Base-by-base conservation (phyloP, 2,329 filamentous ascomycete species). In the Didymella sp. region DNA sequence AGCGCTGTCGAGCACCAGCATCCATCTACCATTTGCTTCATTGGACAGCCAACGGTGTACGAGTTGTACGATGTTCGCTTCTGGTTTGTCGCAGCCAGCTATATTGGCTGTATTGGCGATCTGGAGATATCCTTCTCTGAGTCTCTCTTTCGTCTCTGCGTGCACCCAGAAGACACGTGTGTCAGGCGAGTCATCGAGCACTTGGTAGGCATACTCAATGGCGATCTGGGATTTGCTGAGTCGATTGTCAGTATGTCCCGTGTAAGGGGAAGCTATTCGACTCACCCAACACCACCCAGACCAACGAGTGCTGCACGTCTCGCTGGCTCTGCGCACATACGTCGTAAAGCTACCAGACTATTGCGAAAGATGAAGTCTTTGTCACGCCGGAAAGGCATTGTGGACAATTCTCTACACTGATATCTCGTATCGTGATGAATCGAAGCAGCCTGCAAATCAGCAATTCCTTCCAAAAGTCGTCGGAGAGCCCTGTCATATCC, bases 1-100 rank as follows among this genome's bases (percentile, higher is more conserved):
- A 7, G 52, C 61, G n/a, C 67, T 69, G 41, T 70, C 66, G 12
- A 70, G 11, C 2, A 70, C 40, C 45, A 70, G 51, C 6, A 67
- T 2, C 67, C 65, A 70, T 9, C 19, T 25, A 9, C 52, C 56
- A 6, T 63, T 64, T 11, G 43, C 17, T 7, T 67, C 48, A 27
- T 60, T 44, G 27, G 43, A 22, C 2, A 70, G 33, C 66, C 65
- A 66, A 33, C 49, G 33, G 19, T 35, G 28, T 5, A 67, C 56
- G 6, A 64, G 58, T 11, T 46, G 28, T 8, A 68, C 35, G 15
- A 59, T 50, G 50, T 68, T 56, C 1, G 50, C 54, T 7, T 57
- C 35, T 2, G 44, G 52, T n/a, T 66, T 31, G 11, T 64, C 21
- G 31, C 56, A 59, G 2, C 53, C 56, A 9, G 30, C 7, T 11